Evolutionary conservation across 352 stramenopile genomes (phyloP).

Genomic region (Phytophthora fragariaefolia): DNA sequence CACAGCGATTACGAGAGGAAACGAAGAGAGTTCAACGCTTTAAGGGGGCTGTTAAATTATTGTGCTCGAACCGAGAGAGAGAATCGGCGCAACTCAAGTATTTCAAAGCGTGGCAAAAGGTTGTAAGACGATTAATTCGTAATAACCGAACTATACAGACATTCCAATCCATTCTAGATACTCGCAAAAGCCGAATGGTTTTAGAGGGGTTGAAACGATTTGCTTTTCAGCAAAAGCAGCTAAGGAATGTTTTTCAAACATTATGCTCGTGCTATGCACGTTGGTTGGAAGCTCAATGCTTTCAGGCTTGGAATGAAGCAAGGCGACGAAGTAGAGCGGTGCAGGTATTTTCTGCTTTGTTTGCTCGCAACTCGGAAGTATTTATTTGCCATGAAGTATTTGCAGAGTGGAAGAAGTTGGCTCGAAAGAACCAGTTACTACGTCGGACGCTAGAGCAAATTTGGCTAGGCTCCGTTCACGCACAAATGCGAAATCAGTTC

Average conservation of each 20-base stretch:
- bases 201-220: slow-evolving; percentile 19
- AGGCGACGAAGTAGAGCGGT: slow-evolving; percentile 22
- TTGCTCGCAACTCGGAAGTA: slow-evolving; percentile 15
- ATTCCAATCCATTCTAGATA: slow-evolving; percentile 9
- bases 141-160: slow-evolving; percentile 1
- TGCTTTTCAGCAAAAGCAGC: slow-evolving; percentile 12
- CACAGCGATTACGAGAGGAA: slow-evolving; percentile 12
- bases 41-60: slow-evolving; percentile 8
- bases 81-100: not conserved
- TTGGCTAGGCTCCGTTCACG: slow-evolving; percentile 47
- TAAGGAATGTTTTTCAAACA: slow-evolving; percentile 13
- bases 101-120: slow-evolving; percentile 31
- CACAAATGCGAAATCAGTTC: slow-evolving; percentile 45
- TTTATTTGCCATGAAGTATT: slow-evolving; percentile 17
- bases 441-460: slow-evolving; percentile 43
- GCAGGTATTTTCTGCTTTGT: slow-evolving; percentile 27
- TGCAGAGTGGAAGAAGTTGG: slow-evolving; percentile 31
- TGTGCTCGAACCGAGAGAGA: slow-evolving; percentile 23
- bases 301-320: slow-evolving; percentile 28
- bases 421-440: slow-evolving; percentile 36
- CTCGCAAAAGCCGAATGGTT: slow-evolving; percentile 7
- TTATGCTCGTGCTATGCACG: slow-evolving; percentile 13
- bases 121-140: slow-evolving; percentile 4
- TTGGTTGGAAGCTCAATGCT: slow-evolving; percentile 27
- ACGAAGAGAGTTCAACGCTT: slow-evolving; percentile 26